A percentile compares a stretch with the other conserved stretches of the same genome.
Conservation (phyloP, 2,329 filamentous ascomycete species). For the Clonostachys rosea region DNA sequence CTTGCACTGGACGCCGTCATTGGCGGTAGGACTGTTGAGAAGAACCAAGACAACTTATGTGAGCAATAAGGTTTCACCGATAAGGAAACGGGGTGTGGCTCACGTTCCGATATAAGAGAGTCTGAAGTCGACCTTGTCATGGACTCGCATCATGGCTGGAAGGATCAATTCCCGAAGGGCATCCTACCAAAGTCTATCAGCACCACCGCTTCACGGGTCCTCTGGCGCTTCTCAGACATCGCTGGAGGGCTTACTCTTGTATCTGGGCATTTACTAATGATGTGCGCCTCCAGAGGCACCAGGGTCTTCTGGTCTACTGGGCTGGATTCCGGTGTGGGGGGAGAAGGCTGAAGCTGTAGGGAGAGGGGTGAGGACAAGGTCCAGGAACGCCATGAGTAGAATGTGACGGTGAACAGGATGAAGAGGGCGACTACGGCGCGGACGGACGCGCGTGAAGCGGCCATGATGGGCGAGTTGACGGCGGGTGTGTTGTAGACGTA, state of each 20-base stretch:
- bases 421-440: slow-evolving; percentile 13
- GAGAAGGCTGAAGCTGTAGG: neutral
- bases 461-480: slow-evolving; percentile 4
- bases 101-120: slow-evolving; percentile 86
- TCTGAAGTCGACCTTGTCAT: slow-evolving; percentile 84
- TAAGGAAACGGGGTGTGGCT: slow-evolving; percentile 10
- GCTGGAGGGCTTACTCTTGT: slow-evolving; percentile 48
- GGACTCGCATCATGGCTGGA: slow-evolving; percentile 78
- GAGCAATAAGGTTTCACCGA: neutral
- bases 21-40: slow-evolving; percentile 54
- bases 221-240: neutral
- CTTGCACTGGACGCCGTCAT: slow-evolving; percentile 82
- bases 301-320: neutral
- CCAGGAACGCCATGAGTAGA: neutral
- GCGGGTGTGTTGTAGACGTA: slow-evolving; percentile 6
- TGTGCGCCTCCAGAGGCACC: slow-evolving; percentile 86
- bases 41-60: neutral
- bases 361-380: neutral
- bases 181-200: slow-evolving; percentile 36
- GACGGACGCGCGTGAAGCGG: slow-evolving; percentile 14
- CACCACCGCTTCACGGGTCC: neutral
- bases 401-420: slow-evolving; percentile 7
- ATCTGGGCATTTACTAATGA: slow-evolving; percentile 97
- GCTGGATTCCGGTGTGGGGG: no score
- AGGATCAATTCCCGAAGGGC: slow-evolving; percentile 78